A percentile compares a stretch with the other conserved stretches of the same genome.
Evolutionary conservation across 2,329 filamentous ascomycete genomes (phyloP).

Genomic region (Penicillium sp.): DNA sequence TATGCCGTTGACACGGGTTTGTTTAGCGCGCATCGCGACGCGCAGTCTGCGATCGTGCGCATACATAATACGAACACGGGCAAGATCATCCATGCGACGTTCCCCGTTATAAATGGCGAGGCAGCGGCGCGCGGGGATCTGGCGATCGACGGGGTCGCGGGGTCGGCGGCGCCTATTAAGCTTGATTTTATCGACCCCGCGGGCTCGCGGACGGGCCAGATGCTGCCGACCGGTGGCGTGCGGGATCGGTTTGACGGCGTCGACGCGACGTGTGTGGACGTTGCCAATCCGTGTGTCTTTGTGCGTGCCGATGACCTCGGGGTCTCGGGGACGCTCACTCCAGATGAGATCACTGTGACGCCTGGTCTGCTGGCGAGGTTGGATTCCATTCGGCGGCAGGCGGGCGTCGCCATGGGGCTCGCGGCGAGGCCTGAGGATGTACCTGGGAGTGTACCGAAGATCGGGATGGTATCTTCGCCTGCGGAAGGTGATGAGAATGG

Average conservation of each 20-base stretch:
- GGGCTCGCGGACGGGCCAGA: constrained; percentile 66
- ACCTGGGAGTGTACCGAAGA: constrained; percentile 65
- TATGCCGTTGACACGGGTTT: constrained; percentile 64
- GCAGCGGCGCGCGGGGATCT: constrained; percentile 60
- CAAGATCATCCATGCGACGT: constrained; percentile 65
- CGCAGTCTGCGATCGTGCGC: constrained; percentile 45
- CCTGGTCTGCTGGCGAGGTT: constrained; percentile 52
- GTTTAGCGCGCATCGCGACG: constrained; percentile 30
- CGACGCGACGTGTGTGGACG: constrained; percentile 64
- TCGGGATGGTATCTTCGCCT: constrained; percentile 58
- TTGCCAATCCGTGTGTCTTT: constrained; percentile 68
- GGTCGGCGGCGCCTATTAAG: constrained; percentile 60
- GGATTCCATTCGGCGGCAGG: constrained; percentile 62
- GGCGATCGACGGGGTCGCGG: constrained; percentile 67
- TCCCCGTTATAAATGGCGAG: constrained; percentile 56
- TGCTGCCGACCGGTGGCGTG: constrained; percentile 64
- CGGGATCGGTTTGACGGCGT: constrained; percentile 58
- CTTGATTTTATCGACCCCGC: constrained; percentile 67
- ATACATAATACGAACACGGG: constrained; percentile 74
- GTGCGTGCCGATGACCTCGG: constrained; percentile 60
- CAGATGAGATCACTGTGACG: constrained; percentile 58
- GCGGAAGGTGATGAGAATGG: background rate
- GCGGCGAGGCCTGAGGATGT: constrained; percentile 50
- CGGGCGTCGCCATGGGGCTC: constrained; percentile 66
- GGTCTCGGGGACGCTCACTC: constrained; percentile 49